phyloP scores from a whole-genome alignment of 2,329 filamentous ascomycete species.

The Cercospora janseana region DNA sequence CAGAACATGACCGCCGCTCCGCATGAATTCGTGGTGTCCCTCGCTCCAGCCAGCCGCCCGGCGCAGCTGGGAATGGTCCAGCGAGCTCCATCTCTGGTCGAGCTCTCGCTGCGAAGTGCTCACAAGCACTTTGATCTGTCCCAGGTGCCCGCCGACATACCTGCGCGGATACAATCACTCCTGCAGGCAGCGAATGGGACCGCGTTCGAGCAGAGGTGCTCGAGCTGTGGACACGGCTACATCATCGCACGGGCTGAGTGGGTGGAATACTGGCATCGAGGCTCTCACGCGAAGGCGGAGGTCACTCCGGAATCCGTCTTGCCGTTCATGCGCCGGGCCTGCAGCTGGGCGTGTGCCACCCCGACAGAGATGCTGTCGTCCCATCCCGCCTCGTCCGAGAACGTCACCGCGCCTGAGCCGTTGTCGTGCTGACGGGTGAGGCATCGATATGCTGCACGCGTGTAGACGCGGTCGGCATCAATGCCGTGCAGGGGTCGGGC shows the following conservation, averaged over 20 bases:
- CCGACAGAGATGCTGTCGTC: slow-evolving; percentile 27
- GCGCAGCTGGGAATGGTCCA: not conserved
- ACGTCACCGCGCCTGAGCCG: not conserved
- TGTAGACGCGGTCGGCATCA: too few species aligned
- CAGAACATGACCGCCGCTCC: too few species aligned
- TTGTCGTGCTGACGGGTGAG: not conserved
- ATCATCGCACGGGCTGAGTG: slow-evolving; percentile 38
- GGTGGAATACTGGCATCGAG: slow-evolving; percentile 40
- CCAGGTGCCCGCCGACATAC: slow-evolving; percentile 29
- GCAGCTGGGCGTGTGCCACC: slow-evolving; percentile 36
- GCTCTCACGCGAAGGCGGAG: slow-evolving; percentile 27
- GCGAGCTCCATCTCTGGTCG: slow-evolving; percentile 38
- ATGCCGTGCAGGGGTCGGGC: too few species aligned
- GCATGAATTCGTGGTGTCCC: too few species aligned
- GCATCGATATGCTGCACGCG: not conserved
- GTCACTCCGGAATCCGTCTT: slow-evolving; percentile 33
- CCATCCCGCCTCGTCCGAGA: slow-evolving; percentile 1
- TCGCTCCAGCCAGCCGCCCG: slow-evolving; percentile 5
- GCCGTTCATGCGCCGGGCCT: slow-evolving; percentile 37
- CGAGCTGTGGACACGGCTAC: slow-evolving; percentile 34
- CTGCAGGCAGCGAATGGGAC: slow-evolving; percentile 25
- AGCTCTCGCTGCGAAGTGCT: slow-evolving; percentile 35
- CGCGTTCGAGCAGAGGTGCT: slow-evolving; percentile 33
- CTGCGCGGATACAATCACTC: slow-evolving; percentile 23
- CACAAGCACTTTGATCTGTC: slow-evolving; percentile 29